Evolutionary conservation across 768 basidiomycete species (phyloP), one percentile per base, ranked within the genome.

Genomic region (Saitozyma sp.): DNA sequence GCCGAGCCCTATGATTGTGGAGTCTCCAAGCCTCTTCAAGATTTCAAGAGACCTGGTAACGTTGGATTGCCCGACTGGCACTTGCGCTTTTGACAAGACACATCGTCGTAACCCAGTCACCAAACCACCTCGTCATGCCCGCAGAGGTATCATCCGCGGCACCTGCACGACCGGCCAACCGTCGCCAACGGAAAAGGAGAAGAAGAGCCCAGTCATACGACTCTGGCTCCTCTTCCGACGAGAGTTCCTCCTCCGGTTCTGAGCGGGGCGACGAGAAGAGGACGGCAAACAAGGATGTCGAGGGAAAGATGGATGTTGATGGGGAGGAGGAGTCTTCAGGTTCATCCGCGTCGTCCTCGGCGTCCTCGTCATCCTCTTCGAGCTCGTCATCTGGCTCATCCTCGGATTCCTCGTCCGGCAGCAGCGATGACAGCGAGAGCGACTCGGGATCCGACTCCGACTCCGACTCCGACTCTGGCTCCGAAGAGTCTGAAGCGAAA

Each of bases 151-250:
- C 29, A 29, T 29, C 29, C 29, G 29, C 29, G 29, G 29, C 29
- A 29, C 29, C 45, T 1, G 45, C 45, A 3, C 45, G n/a, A 46
- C 6, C 45, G n/a, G n/a, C 11, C 13, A 46, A 46, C 45, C 11
- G 45, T 11, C 45, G 45, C 6, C 13, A 11, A 6, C 45, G 45
- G 39, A 63, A 65, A 29, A 53, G 65, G 52, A 62, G 68, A 56
- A 69, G 68, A 60, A 66, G 68, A 61, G 56, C 50, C 11, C 59
- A 60, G 19, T 50, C 59, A 8, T 60, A 64, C 37, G 63, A 54
- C 43, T 64, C 63, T 17, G 64, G 56, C 11, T 66, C 66, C 4
- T 64, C 66, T 2, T 64, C 61, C 45, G 64, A 54, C 20, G 45
- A 46, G 3, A 46, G 45, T 17, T 46, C 45, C 29, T 29, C 29